phyloP scores from a whole-genome alignment of 169 alveolate species.

The Eimeria necatrix region DNA sequence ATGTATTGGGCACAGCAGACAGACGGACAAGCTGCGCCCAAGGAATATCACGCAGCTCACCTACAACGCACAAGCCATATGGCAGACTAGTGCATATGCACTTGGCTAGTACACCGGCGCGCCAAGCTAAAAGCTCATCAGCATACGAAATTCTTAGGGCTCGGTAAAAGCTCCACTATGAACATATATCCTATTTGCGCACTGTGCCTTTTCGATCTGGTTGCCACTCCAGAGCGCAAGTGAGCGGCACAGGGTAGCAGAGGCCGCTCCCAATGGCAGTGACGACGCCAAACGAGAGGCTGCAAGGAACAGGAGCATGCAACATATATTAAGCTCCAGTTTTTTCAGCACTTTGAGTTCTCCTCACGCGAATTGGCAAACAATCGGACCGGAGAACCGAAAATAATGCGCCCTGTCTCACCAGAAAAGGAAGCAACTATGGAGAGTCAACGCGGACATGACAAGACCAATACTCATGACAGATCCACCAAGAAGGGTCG shows the following conservation, averaged over 20 bases:
- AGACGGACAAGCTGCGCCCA: slow-evolving; percentile 79
- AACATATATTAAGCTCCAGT: neutral
- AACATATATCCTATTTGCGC: neutral
- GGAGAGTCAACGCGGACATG: slow-evolving; percentile 68
- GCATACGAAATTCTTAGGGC: too few relatives aligned
- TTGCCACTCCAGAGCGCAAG: slow-evolving; percentile 77
- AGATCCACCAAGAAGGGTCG: slow-evolving; percentile 73
- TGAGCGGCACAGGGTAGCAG: slow-evolving; percentile 78
- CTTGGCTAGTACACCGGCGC: neutral
- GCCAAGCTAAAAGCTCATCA: too few relatives aligned
- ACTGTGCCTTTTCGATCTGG: slow-evolving; percentile 67
- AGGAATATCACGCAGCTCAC: slow-evolving; percentile 79
- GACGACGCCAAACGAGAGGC: slow-evolving; percentile 78
- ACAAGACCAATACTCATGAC: slow-evolving; percentile 69
- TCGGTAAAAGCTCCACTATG: neutral
- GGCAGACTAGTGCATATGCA: too few relatives aligned
- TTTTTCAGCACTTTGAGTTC: too few relatives aligned
- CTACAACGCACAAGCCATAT: slow-evolving; percentile 7
- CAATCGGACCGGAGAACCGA: too few relatives aligned
- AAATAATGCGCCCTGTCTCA: neutral
- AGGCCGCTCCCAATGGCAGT: slow-evolving; percentile 82
- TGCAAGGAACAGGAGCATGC: neutral
- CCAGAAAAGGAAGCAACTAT: slow-evolving; percentile 65
- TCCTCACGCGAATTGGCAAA: too few relatives aligned
- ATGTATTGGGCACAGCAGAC: slow-evolving; percentile 79